A percentile compares a stretch with the other conserved stretches of the same genome.
phyloP scores from a whole-genome alignment of 805 yeast genomes.

The Peterozyma xylosa region DNA sequence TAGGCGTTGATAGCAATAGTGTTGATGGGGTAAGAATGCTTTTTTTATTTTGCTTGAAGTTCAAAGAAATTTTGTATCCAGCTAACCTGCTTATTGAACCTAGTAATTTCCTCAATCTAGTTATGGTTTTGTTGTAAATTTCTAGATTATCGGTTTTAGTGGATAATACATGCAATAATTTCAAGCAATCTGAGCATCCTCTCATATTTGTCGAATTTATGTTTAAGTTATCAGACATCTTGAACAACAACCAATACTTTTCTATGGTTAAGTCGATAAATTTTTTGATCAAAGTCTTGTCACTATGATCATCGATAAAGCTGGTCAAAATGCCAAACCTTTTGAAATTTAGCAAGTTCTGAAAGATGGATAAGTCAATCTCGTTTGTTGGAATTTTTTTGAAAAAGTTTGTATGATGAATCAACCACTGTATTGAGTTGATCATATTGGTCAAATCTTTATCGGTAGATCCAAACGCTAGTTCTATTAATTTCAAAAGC shows the following conservation, averaged over 20 bases:
- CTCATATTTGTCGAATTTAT: background rate
- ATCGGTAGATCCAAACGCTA: background rate
- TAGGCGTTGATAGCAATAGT: background rate
- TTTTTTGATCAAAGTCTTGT: no score
- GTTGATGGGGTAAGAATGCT: background rate
- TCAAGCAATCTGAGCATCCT: no score
- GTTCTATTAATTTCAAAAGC: constrained; percentile 2
- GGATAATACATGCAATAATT: no score
- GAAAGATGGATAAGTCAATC: constrained; percentile 3
- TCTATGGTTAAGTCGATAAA: no score
- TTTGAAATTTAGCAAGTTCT: constrained; percentile 1
- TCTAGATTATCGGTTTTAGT: no score
- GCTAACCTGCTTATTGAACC: background rate
- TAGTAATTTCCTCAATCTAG: background rate
- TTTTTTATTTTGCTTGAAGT: no score
- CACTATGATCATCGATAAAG: no score
- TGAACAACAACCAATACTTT: background rate
- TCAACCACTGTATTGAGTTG: constrained; percentile 5
- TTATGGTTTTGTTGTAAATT: no score
- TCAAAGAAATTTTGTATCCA: background rate
- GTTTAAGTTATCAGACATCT: constrained; percentile 1
- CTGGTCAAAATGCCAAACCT: background rate
- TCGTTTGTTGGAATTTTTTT: constrained; percentile 1
- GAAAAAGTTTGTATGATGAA: background rate
- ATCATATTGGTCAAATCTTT: constrained; percentile 2